Percentiles rank a stretch among this genome's conserved stretches.
Conservation (phyloP, 305 asterid species). For the Plantago lanceolata region DNA sequence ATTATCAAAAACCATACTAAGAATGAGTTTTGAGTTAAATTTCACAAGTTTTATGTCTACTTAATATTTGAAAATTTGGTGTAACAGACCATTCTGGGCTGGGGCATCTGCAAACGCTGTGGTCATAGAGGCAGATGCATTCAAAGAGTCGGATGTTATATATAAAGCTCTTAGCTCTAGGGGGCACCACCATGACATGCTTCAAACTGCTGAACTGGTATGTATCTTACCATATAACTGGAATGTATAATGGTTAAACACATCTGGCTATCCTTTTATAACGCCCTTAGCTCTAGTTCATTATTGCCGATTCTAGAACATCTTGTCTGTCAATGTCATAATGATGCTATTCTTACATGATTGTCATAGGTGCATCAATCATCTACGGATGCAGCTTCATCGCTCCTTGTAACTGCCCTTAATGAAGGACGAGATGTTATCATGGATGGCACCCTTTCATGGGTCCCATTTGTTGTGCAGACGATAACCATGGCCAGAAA, state of each 20-base stretch:
- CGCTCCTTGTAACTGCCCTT: constrained; percentile 88
- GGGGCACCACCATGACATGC: constrained; percentile 87
- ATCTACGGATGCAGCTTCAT: constrained; percentile 97
- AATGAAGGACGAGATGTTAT: constrained; percentile 98
- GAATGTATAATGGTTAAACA: too few species aligned
- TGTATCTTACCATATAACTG: background rate
- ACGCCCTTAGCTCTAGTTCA: too few species aligned
- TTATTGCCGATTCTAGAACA: too few species aligned
- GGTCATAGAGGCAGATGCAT: constrained; percentile 92
- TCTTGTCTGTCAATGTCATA: background rate
- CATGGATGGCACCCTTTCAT: constrained; percentile 95
- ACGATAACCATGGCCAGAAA: constrained; percentile 92
- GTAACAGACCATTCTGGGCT: constrained; percentile 85
- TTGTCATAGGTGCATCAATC: constrained; percentile 83
- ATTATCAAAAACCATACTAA: background rate
- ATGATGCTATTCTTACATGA: background rate
- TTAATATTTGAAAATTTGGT: background rate
- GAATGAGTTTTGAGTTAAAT: background rate
- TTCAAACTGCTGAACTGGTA: constrained; percentile 91
- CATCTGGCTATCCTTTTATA: too few species aligned
- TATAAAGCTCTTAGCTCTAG: constrained; percentile 84
- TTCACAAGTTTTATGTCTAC: background rate
- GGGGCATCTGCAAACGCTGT: constrained; percentile 90
- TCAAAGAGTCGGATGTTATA: constrained; percentile 89
- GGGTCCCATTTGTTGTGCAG: constrained; percentile 91